Evolutionary conservation across 345 rosid genomes (phyloP).

Genomic region (Limnanthes douglasii): DNA sequence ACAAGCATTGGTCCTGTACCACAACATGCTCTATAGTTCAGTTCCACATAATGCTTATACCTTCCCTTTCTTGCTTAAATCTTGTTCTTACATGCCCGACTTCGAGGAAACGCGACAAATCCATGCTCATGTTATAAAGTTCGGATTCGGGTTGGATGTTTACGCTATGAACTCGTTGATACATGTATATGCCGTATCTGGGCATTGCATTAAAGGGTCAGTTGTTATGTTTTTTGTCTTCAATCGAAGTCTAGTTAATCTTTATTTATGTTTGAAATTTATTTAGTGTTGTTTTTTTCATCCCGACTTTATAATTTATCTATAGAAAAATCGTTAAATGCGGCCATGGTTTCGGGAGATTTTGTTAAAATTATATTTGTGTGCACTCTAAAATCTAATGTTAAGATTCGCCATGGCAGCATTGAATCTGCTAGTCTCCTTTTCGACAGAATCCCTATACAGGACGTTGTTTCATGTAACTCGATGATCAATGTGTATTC

Average conservation of each 20-base stretch:
- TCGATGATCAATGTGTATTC: conserved; percentile 44
- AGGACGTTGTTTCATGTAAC: conserved; percentile 59
- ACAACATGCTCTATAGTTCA: conserved; percentile 29
- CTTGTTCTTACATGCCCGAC: conserved; percentile 37
- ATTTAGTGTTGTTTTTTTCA: no score
- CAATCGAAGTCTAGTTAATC: no score
- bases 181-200: conserved; percentile 31
- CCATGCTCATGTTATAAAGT: conserved; percentile 35
- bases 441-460: conserved; percentile 24
- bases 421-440: conserved; percentile 22
- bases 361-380: no score
- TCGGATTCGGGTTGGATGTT: conserved; percentile 29
- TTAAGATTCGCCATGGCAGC: no score
- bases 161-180: conserved; percentile 40
- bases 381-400: no score
- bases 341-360: no score
- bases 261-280: no score
- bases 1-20: conserved; percentile 29
- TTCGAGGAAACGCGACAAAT: conserved; percentile 33
- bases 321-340: no score
- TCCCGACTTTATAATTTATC: no score
- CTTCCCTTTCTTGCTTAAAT: conserved; percentile 59
- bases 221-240: no score
- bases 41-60: conserved; percentile 38
- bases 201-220: no score